Evolutionary conservation across 148 eudicot genomes (phyloP).

Genomic region (Arctostaphylos glauca): DNA sequence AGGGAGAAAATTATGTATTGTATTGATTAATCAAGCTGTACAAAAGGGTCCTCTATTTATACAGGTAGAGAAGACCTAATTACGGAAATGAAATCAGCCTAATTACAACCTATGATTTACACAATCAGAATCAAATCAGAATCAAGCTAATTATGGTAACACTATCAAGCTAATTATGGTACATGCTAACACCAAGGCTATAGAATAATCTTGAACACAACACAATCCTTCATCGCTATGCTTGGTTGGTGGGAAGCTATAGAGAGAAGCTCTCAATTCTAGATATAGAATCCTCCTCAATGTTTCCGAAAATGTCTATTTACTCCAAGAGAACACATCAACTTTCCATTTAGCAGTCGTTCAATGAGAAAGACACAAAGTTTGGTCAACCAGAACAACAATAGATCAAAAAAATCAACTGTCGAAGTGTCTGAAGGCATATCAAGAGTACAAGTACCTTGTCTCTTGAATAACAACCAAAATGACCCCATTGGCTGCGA

Average conservation of each 20-base stretch:
- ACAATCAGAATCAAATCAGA: no score
- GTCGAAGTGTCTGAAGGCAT: neutral
- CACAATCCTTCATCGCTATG: neutral
- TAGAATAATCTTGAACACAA: neutral
- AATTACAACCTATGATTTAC: no score
- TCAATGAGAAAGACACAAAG: neutral
- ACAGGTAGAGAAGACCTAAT: no score
- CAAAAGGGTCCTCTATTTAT: no score
- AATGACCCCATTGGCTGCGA: constrained; percentile 97
- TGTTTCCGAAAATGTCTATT: neutral
- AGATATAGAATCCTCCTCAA: neutral
- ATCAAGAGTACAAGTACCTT: constrained; percentile 47
- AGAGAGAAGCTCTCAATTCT: neutral
- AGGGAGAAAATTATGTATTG: no score
- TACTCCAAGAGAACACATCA: neutral
- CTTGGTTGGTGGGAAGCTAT: neutral
- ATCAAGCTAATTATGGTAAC: no score
- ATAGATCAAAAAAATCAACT: neutral
- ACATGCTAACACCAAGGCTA: no score
- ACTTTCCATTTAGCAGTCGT: neutral
- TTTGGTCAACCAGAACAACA: neutral
- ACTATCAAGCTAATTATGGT: no score
- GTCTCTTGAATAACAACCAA: constrained; percentile 60
- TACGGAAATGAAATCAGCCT: no score
- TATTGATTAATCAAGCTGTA: no score